A percentile compares a stretch with the other conserved stretches of the same genome.
These are phyloP conservation scores for Vitis riparia DNA, from an alignment of 164 flowering plant genomes.

Conservation along the genomic window DNA sequence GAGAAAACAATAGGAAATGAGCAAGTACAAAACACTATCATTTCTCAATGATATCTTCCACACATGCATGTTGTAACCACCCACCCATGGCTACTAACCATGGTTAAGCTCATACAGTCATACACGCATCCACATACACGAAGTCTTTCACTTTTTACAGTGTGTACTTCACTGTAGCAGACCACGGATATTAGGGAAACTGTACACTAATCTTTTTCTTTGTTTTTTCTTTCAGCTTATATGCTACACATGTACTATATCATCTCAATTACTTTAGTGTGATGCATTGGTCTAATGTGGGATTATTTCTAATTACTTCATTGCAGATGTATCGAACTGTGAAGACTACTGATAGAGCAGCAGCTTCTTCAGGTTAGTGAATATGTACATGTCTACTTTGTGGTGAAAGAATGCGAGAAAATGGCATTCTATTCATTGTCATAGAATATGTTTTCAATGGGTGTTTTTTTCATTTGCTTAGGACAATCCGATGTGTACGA, in stretches of 20 bases:
- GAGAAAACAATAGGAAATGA: conserved; percentile 8
- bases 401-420: no score
- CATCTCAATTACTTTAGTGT: background rate
- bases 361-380: conserved; percentile 74
- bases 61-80: conserved; percentile 24
- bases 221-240: background rate
- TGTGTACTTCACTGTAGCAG: conserved; percentile 19
- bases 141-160: conserved; percentile 7
- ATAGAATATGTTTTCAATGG: background rate
- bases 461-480: conserved; percentile 9
- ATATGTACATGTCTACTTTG: background rate
- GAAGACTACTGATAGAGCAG: conserved; percentile 90
- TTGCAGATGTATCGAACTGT: conserved; percentile 96
- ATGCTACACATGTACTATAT: no score
- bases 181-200: background rate
- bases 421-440: no score
- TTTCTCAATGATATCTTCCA: conserved; percentile 68
- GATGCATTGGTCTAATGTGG: background rate
- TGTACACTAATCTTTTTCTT: conserved; percentile 7
- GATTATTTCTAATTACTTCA: background rate
- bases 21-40: conserved; percentile 57
- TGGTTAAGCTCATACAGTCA: conserved; percentile 23
- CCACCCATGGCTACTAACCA: conserved; percentile 19
- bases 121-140: conserved; percentile 5
- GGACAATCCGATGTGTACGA: conserved; percentile 70